Percentiles rank a stretch among this genome's conserved stretches.
These are phyloP conservation scores for Arthrobotrys sphaeroides DNA, from an alignment of 2,329 filamentous ascomycete species.

Conservation along the genomic window DNA sequence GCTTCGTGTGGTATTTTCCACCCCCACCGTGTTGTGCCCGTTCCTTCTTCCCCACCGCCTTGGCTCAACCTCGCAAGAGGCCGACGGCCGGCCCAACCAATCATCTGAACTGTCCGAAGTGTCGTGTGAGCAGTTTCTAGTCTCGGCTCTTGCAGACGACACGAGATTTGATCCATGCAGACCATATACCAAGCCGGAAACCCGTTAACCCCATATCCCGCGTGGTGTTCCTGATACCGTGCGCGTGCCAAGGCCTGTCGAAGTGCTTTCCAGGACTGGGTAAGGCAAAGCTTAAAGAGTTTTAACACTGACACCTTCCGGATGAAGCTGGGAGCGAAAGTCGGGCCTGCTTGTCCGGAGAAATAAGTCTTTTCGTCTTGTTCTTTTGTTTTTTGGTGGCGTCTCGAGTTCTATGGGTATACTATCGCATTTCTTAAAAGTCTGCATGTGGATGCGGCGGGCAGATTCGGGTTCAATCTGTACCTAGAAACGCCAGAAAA, in stretches of 20 bases:
- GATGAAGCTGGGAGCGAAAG: not conserved
- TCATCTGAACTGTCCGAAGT: not conserved
- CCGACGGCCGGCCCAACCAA: not conserved
- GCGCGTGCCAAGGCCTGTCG: constrained; percentile 21
- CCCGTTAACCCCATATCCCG: constrained; percentile 8
- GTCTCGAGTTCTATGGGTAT: constrained; percentile 17
- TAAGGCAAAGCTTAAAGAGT: constrained; percentile 1
- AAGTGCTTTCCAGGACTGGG: constrained; percentile 13
- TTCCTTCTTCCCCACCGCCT: not conserved
- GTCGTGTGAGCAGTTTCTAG: constrained; percentile 18
- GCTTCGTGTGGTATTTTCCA: constrained; percentile 1
- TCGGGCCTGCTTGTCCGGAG: constrained; percentile 1
- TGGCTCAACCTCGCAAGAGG: not conserved
- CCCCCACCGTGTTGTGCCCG: constrained; percentile 1
- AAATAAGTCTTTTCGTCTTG: not conserved
- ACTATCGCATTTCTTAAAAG: constrained; percentile 4
- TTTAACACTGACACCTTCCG: constrained; percentile 20
- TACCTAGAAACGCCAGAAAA: no score
- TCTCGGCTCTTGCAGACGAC: not conserved
- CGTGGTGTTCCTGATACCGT: constrained; percentile 1
- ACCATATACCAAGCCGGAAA: constrained; percentile 10
- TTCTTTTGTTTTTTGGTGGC: not conserved
- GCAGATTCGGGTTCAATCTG: constrained; percentile 40
- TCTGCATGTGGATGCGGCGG: constrained; percentile 43
- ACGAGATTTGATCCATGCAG: not conserved